A percentile compares a stretch with the other conserved stretches of the same genome.
Evolutionary conservation across 257 asterid genomes (phyloP).

Genomic region (Paraleonurus japonicus): DNA sequence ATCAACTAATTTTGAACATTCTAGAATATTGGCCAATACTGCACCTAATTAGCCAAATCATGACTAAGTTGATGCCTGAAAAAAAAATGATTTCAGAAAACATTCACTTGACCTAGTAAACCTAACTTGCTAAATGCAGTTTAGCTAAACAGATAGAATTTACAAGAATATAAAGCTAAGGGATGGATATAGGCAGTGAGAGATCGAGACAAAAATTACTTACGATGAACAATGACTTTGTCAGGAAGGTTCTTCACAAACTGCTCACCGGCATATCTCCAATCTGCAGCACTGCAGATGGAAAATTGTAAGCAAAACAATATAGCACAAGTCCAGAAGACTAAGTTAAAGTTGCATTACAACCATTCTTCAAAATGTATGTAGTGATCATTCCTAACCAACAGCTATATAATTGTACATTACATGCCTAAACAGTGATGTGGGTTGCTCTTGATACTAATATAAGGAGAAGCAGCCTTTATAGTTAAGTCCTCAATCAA

Average conservation of each 20-base stretch:
- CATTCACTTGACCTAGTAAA: conserved; percentile 13
- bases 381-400: background rate
- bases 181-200: background rate
- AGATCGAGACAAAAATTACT: conserved; percentile 34
- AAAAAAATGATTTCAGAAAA: background rate
- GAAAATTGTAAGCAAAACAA: conserved; percentile 22
- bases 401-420: background rate
- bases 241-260: conserved; percentile 84
- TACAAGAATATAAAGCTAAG: background rate
- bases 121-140: background rate
- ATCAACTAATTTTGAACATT: background rate
- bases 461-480: background rate
- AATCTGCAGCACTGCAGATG: conserved; percentile 72
- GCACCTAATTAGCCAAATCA: background rate
- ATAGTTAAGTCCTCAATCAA: background rate
- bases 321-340: background rate
- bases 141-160: background rate
- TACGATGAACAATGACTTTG: conserved; percentile 81
- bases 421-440: conserved; percentile 10
- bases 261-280: conserved; percentile 89
- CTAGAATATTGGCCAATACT: background rate
- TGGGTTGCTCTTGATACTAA: background rate
- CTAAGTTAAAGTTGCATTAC: conserved; percentile 1
- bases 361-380: conserved; percentile 4
- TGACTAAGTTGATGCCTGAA: background rate